Evolutionary conservation across 1,139 yeast species (phyloP).

Genomic region (Pichia norvegensis): DNA sequence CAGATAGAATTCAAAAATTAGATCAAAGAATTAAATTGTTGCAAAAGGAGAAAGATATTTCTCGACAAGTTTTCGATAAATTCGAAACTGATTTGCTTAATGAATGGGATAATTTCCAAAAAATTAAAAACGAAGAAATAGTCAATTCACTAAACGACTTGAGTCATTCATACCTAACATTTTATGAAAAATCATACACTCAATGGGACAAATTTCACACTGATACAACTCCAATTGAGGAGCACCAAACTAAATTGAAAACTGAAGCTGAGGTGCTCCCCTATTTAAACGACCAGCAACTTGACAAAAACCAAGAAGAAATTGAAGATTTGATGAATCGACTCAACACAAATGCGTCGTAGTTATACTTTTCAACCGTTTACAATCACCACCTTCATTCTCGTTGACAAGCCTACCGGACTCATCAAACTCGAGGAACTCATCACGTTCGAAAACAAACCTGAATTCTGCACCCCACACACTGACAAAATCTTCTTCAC

Average conservation of each 20-base stretch:
- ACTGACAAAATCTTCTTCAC: conserved; percentile 37
- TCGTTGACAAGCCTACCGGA: neutral
- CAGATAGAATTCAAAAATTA: conserved; percentile 45
- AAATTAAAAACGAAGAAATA: conserved; percentile 70
- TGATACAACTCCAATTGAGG: neutral
- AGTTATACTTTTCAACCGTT: neutral
- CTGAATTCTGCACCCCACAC: conserved; percentile 42
- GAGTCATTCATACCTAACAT: conserved; percentile 69
- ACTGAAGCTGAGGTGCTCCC: conserved; percentile 10
- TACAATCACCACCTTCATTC: neutral
- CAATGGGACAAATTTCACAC: conserved; percentile 53
- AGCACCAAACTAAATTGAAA: neutral
- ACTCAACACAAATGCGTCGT: no score
- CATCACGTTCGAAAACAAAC: conserved; percentile 26
- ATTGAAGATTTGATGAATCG: conserved; percentile 2
- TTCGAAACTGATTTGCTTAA: conserved; percentile 55
- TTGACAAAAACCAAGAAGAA: conserved; percentile 3
- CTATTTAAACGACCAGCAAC: neutral
- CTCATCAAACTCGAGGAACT: conserved; percentile 20
- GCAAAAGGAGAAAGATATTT: conserved; percentile 23
- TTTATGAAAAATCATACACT: conserved; percentile 62
- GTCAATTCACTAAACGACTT: conserved; percentile 60
- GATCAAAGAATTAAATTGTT: conserved; percentile 23
- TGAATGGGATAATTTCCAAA: conserved; percentile 80
- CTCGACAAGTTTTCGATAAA: conserved; percentile 45